Evolutionary conservation across 2,329 filamentous ascomycete genomes (phyloP).

Genomic region (Emericellopsis atlantica): DNA sequence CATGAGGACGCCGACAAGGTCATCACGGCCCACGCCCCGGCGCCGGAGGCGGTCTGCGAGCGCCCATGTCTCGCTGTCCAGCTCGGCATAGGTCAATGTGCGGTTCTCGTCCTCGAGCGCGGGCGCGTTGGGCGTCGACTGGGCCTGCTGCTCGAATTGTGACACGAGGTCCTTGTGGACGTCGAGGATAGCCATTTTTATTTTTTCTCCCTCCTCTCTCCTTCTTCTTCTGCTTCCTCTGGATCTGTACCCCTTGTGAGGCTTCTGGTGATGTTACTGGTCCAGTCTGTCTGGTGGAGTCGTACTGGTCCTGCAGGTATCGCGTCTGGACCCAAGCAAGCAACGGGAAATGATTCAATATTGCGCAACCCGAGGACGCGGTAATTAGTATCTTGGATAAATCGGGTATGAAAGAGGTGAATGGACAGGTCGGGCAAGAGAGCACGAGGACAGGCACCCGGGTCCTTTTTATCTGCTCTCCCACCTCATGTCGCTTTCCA

Average conservation of each 20-base stretch:
- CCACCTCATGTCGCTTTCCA: neutral
- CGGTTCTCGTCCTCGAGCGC: slow-evolving; percentile 60
- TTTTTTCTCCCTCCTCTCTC: neutral
- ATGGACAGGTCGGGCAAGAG: slow-evolving; percentile 1
- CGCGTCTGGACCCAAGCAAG: too few relatives aligned
- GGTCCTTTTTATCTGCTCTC: neutral
- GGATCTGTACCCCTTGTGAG: too few relatives aligned
- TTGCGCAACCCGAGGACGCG: too few relatives aligned
- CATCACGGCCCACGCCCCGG: slow-evolving; percentile 60
- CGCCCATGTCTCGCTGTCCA: slow-evolving; percentile 53
- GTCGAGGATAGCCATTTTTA: slow-evolving; percentile 54
- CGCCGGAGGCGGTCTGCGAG: slow-evolving; percentile 51
- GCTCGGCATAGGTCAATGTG: slow-evolving; percentile 59
- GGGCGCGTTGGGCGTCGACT: slow-evolving; percentile 53
- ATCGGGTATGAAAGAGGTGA: neutral
- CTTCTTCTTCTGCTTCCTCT: too few relatives aligned
- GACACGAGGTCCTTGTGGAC: slow-evolving; percentile 59
- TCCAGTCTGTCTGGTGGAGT: too few relatives aligned
- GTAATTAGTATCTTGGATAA: too few relatives aligned
- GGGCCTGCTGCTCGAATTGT: slow-evolving; percentile 57
- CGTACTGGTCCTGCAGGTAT: too few relatives aligned
- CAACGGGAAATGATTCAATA: too few relatives aligned
- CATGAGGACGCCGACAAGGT: slow-evolving; percentile 63
- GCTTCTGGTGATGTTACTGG: too few relatives aligned
- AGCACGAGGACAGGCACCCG: neutral